A percentile compares a stretch with the other conserved stretches of the same genome.
Conservation (phyloP, 2,329 filamentous ascomycete genomes). For the Alternaria arbusti region DNA sequence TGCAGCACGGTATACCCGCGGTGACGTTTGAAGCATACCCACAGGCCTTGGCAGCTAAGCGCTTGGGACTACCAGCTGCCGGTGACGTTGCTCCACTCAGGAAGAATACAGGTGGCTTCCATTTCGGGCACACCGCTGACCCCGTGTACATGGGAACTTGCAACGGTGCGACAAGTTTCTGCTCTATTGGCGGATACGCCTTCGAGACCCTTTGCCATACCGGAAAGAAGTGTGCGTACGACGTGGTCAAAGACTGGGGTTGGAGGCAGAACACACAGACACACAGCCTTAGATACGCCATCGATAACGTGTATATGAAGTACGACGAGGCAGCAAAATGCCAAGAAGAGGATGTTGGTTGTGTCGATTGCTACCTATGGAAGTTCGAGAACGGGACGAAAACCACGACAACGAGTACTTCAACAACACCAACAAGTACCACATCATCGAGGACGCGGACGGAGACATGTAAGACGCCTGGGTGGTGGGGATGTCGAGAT, state of each 20-base stretch:
- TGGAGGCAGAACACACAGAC: slow-evolving; percentile 44
- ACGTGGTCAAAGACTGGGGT: slow-evolving; percentile 47
- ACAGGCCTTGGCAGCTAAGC: slow-evolving; percentile 43
- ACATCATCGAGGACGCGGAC: slow-evolving; percentile 38
- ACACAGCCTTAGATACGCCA: slow-evolving; percentile 42
- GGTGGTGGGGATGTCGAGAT: slow-evolving; percentile 48
- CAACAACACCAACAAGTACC: slow-evolving; percentile 31
- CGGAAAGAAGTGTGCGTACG: slow-evolving; percentile 44
- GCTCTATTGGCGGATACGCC: slow-evolving; percentile 45
- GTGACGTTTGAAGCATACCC: slow-evolving; percentile 47
- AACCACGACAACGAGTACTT: slow-evolving; percentile 32
- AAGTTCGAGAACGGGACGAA: slow-evolving; percentile 46
- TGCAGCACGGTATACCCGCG: slow-evolving; percentile 41
- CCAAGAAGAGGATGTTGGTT: slow-evolving; percentile 42
- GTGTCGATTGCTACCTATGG: slow-evolving; percentile 46
- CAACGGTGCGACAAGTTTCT: slow-evolving; percentile 44
- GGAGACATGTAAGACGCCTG: slow-evolving; percentile 46
- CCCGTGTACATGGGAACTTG: slow-evolving; percentile 48
- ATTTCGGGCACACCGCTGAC: slow-evolving; percentile 46
- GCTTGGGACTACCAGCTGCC: slow-evolving; percentile 39
- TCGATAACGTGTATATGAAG: slow-evolving; percentile 44
- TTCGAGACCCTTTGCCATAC: slow-evolving; percentile 47
- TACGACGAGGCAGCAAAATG: slow-evolving; percentile 44
- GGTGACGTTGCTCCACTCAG: slow-evolving; percentile 39
- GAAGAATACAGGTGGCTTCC: slow-evolving; percentile 44